Evolutionary conservation across 2,329 filamentous ascomycete species (phyloP), one percentile per base, ranked within the genome.

Genomic region (Exophiala calicioides): DNA sequence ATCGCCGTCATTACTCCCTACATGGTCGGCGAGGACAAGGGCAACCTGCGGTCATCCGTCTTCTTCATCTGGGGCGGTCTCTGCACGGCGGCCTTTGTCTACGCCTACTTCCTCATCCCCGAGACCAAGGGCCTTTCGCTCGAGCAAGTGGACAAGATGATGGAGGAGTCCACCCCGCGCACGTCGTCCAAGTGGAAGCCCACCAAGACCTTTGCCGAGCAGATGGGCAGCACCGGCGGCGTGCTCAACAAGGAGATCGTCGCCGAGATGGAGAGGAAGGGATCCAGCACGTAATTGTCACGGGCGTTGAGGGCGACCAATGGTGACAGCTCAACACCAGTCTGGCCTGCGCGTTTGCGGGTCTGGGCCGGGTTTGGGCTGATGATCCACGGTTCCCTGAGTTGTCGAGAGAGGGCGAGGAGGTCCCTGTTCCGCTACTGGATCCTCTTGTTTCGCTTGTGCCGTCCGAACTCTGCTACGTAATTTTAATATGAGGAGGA

Each of bases 51-150:
- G 5, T 73, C 84, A 27, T 86, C 84, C 59, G 82, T 90, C 30
- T 90, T 90, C 73, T 91, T 89, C 66, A 77, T 90, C 31, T 91
- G 87, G 87, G 86, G 85, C 12, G 78, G 82, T 2, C 88, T 88
- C 58, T 90, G 86, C 66, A 76, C 86, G 38, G 60, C 85, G 21
- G 82, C 81, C 41, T 78, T 86, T 50, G 68, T 86, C 62, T 88
- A 86, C 73, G 71, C 82, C 47, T 88, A 84, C 76, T 85, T 88
- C 77, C 75, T 88, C 44, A 74, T 88, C 30, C 83, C 82, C 50
- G 83, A 86, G 73, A 86, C 82, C 67, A 86, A 87, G 79, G 85
- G 85, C 44, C 77, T 89, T 36, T 84, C 84, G 42, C 81, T 89
- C 32, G 85, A 89, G 73, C 85, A 89, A 72, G 83, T 89, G 62